A percentile compares a stretch with the other conserved stretches of the same genome.
Evolutionary conservation across 306 rosid genomes (phyloP).

Genomic region (Potentilla sterilis): DNA sequence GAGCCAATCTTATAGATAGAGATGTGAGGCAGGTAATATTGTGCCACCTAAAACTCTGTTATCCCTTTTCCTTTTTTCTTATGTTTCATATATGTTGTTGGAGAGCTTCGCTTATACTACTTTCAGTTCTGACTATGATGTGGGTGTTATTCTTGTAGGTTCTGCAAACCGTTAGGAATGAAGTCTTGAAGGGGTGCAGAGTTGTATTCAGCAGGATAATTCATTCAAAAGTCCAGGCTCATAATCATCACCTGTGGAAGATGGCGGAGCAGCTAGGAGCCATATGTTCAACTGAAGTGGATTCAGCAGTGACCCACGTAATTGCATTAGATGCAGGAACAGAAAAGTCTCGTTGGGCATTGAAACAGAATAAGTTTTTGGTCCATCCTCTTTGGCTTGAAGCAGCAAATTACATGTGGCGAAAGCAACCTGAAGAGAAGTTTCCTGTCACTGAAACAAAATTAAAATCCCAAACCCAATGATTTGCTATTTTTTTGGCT

Average conservation of each 20-base stretch:
- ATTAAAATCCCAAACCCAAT: slow-evolving; percentile 7
- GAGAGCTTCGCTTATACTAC: background rate
- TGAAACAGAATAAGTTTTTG: slow-evolving; percentile 61
- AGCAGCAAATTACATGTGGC: slow-evolving; percentile 79
- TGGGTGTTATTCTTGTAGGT: slow-evolving; percentile 42
- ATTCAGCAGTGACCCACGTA: slow-evolving; percentile 68
- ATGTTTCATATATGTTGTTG: background rate
- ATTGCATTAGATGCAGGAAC: slow-evolving; percentile 74
- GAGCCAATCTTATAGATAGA: slow-evolving; percentile 43
- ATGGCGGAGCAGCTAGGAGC: slow-evolving; percentile 91
- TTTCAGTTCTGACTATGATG: background rate
- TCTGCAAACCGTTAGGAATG: slow-evolving; percentile 41
- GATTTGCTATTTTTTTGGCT: background rate
- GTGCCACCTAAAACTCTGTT: background rate
- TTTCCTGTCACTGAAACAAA: slow-evolving; percentile 22
- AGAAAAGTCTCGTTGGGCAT: slow-evolving; percentile 80
- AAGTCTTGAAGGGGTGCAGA: slow-evolving; percentile 58
- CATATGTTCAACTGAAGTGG: slow-evolving; percentile 53
- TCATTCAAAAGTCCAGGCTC: slow-evolving; percentile 41
- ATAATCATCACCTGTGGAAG: slow-evolving; percentile 55
- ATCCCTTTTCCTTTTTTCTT: background rate
- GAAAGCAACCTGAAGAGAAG: slow-evolving; percentile 67
- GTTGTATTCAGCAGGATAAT: slow-evolving; percentile 65
- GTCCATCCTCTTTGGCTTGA: slow-evolving; percentile 86
- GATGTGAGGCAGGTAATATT: slow-evolving; percentile 83